Percentiles rank a stretch among this genome's conserved stretches.
These are phyloP conservation scores for Jackrogersella multiformis DNA, from an alignment of 495 filamentous ascomycete species.

Conservation along the genomic window DNA sequence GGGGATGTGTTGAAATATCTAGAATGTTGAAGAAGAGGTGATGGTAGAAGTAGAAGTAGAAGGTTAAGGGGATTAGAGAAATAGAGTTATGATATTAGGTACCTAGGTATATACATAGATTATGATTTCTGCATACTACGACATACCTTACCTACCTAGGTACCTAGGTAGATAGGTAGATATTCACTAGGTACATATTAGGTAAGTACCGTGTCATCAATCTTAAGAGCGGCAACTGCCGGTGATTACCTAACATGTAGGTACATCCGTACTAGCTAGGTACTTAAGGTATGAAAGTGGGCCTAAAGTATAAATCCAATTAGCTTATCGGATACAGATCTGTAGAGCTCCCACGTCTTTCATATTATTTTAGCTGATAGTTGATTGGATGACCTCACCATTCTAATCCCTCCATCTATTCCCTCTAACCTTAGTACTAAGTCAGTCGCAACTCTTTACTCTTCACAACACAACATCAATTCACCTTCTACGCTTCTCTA, in stretches of 20 bases:
- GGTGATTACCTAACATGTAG: no score
- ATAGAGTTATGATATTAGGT: background rate
- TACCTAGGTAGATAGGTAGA: background rate
- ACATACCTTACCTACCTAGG: no score
- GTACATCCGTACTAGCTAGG: background rate
- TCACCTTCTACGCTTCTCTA: background rate
- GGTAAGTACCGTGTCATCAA: no score
- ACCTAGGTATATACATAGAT: background rate
- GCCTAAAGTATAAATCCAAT: background rate
- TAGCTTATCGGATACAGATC: slow-evolving; percentile 13
- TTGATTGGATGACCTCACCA: slow-evolving; percentile 44
- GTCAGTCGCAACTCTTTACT: background rate
- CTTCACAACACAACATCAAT: background rate
- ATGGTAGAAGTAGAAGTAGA: background rate
- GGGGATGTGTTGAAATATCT: background rate
- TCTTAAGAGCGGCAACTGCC: no score
- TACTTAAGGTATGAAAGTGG: background rate
- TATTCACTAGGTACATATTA: no score
- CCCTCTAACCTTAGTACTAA: background rate
- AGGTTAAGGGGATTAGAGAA: background rate
- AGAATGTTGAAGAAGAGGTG: no score
- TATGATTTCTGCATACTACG: no score
- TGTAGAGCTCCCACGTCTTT: background rate
- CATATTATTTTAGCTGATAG: slow-evolving; percentile 29
- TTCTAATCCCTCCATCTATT: slow-evolving; percentile 3